A percentile compares a stretch with the other conserved stretches of the same genome.
Evolutionary conservation across 2,329 filamentous ascomycete species (phyloP).

Genomic region (Triangularia verruculosa): DNA sequence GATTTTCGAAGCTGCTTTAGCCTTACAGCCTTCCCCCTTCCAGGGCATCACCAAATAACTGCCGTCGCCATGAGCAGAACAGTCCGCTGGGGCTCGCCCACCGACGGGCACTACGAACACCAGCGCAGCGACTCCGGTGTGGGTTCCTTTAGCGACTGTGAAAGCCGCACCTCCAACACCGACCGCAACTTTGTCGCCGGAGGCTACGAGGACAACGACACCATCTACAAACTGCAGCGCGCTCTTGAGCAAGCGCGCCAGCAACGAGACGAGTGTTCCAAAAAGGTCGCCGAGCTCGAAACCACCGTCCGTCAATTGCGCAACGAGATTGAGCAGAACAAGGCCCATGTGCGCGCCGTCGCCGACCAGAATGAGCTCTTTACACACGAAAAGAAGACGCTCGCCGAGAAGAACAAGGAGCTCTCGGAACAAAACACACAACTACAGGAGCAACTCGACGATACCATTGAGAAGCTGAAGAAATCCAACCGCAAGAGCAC

Average conservation of each 20-base stretch:
- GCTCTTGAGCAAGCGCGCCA: constrained; percentile 25
- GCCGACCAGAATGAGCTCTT: constrained; percentile 30
- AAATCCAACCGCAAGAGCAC: constrained; percentile 28
- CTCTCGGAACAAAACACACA: constrained; percentile 23
- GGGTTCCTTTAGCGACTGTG: constrained; percentile 34
- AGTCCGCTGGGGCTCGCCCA: constrained; percentile 34
- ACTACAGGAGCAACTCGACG: constrained; percentile 25
- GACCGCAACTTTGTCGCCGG: constrained; percentile 28
- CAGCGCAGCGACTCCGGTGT: constrained; percentile 35
- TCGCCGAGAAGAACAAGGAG: constrained; percentile 26
- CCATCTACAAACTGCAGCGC: constrained; percentile 31
- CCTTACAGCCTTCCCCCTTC: constrained; percentile 21
- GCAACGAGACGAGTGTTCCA: constrained; percentile 29
- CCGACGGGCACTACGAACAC: constrained; percentile 31
- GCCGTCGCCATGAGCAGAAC: constrained; percentile 28
- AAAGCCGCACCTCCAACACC: constrained; percentile 29
- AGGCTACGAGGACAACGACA: constrained; percentile 27
- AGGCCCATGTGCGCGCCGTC: constrained; percentile 24
- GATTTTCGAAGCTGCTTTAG: constrained; percentile 29
- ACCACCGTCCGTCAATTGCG: constrained; percentile 21
- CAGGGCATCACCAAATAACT: constrained; percentile 7
- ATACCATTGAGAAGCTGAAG: constrained; percentile 28
- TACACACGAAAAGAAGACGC: constrained; percentile 27
- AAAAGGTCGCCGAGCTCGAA: constrained; percentile 27
- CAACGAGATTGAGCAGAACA: constrained; percentile 26